Percentiles rank a stretch among this genome's conserved stretches.
Conservation (phyloP, 441 rosid species). For the Bocquillonia castaneifolia region DNA sequence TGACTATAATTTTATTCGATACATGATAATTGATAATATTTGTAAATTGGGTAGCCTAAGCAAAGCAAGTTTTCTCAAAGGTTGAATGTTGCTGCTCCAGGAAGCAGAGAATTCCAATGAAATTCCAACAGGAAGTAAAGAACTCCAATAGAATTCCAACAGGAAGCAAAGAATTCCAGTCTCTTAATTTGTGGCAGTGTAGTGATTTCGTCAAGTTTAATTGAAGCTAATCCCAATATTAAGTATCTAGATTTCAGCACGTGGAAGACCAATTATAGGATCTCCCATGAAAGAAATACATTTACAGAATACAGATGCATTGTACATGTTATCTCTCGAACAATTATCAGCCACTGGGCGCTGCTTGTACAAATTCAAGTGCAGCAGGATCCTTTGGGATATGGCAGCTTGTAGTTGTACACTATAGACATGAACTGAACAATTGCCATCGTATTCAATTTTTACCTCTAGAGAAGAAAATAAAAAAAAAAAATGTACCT, state of each 20-base stretch:
- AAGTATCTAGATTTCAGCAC: not conserved
- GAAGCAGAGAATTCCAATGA: no score
- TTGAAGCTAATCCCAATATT: not conserved
- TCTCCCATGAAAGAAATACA: not conserved
- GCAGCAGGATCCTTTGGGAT: constrained; percentile 76
- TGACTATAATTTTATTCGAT: no score
- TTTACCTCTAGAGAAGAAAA: constrained; percentile 57
- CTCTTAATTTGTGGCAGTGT: no score
- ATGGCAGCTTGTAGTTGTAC: constrained; percentile 75
- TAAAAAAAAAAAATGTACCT: not conserved
- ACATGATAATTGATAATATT: not conserved
- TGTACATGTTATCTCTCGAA: constrained; percentile 80
- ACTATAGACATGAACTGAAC: constrained; percentile 71
- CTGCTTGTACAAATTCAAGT: constrained; percentile 80
- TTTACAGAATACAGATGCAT: not conserved
- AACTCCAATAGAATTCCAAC: no score
- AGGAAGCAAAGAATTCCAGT: no score
- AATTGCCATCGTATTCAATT: constrained; percentile 58
- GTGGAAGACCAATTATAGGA: not conserved
- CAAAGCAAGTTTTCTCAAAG: no score
- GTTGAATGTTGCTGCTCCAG: no score
- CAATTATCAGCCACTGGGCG: constrained; percentile 54
- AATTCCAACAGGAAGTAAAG: no score
- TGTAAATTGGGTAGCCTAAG: not conserved
- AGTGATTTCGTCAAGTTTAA: not conserved